A percentile compares a stretch with the other conserved stretches of the same genome.
phyloP scores from a whole-genome alignment of 257 asterid genomes.

The Verbascum thapsus region DNA sequence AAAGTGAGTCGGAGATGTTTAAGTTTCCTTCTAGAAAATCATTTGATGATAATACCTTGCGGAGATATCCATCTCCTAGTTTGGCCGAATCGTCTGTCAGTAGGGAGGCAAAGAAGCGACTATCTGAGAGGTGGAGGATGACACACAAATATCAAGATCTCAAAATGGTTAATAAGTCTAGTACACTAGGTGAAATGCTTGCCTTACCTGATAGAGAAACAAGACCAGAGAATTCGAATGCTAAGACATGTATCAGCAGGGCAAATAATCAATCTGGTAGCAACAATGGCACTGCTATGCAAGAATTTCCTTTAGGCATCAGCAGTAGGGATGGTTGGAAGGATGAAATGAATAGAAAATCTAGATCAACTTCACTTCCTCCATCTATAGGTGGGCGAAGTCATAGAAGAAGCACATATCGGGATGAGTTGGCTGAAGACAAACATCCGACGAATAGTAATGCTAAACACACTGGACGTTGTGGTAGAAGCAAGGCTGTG shows the following conservation, averaged over 20 bases:
- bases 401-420: conserved; percentile 40
- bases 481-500: conserved; percentile 44
- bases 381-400: conserved; percentile 48
- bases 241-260: conserved; percentile 36
- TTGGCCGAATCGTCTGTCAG: conserved; percentile 55
- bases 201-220: conserved; percentile 51
- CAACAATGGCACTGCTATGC: conserved; percentile 34
- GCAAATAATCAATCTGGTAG: conserved; percentile 31
- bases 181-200: conserved; percentile 89
- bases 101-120: conserved; percentile 74
- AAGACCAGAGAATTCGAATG: conserved; percentile 34
- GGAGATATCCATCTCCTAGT: conserved; percentile 45
- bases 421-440: conserved; percentile 40
- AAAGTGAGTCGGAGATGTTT: conserved; percentile 52
- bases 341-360: conserved; percentile 46
- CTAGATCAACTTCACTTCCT: conserved; percentile 61
- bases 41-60: conserved; percentile 39
- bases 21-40: conserved; percentile 48
- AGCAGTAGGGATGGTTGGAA: conserved; percentile 88
- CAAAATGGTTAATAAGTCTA: conserved; percentile 56
- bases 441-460: conserved; percentile 34
- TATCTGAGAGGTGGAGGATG: conserved; percentile 90
- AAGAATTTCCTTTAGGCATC: conserved; percentile 56
- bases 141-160: conserved; percentile 55
- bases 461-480: conserved; percentile 26